Evolutionary conservation across 768 basidiomycete species (phyloP), one percentile per base, ranked within the genome.

Genomic region (Coprinellus aureogranulatus): DNA sequence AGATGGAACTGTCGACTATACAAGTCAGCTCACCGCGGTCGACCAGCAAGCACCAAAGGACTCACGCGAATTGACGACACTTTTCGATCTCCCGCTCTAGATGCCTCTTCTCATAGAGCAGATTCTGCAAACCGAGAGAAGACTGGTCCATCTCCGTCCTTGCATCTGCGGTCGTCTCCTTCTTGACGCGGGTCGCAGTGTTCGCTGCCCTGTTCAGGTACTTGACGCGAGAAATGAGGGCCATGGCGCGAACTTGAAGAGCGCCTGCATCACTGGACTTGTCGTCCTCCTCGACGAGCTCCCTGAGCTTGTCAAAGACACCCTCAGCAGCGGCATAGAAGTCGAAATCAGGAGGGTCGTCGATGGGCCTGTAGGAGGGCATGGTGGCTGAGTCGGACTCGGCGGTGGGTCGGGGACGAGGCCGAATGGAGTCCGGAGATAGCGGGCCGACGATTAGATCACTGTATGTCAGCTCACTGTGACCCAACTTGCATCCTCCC

Each of bases 51-150:
- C 28, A 48, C 22, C 40, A 20, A 37, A 54, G 45, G 50, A 80
- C 90, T 65, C 68, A 94, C 92, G 89, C 90, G 67, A 93, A 95
- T 67, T 94, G 92, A 48, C 90, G 83, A 72, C 93, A 95, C 68
- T 94, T 93, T 64, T 92, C 89, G 34, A 95, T 95, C 74, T 95
- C 93, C 56, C 90, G 81, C 70, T 94, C 91, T 4, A 95, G 83
- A 66, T 95, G 92, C 26, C 91, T 81, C 67, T 90, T 92, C 72
- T 95, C 92, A 63, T 94, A 95, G 49, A 89, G 79, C 34, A 94
- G 76, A 62, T 95, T 95, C 72, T 95, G 92, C 28, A 92, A 81
- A 22, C 86, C 85, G 39, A 95, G 84, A 70, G 92, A 86, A 0
- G 90, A 87, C 72, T 92, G 87, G 73, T 94, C 93, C 91, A 95